Conservation (phyloP, 2,329 filamentous ascomycete species). For the Pseudogymnoascus sp. region DNA sequence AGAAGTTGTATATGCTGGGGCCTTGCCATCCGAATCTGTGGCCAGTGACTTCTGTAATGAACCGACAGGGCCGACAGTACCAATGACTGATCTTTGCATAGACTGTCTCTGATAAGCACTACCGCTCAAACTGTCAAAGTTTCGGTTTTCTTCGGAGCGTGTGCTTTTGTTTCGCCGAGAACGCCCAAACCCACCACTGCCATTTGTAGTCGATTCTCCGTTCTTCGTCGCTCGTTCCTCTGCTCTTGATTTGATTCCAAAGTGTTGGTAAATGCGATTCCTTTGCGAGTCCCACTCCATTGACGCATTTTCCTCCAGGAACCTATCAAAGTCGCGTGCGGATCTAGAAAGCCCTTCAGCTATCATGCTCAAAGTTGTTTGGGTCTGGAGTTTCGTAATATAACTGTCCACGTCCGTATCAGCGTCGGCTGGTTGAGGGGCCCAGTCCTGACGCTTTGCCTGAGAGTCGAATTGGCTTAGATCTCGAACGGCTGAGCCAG, state of each 20-base stretch:
- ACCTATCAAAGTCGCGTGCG: conserved; percentile 84
- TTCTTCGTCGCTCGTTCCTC: conserved; percentile 26
- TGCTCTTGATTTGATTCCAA: conserved; percentile 68
- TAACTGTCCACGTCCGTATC: conserved; percentile 72
- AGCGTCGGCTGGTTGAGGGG: conserved; percentile 30
- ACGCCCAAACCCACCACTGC: conserved; percentile 46
- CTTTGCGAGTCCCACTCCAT: conserved; percentile 95
- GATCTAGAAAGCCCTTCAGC: conserved; percentile 85
- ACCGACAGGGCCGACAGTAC: conserved; percentile 64
- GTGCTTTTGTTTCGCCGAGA: conserved; percentile 30
- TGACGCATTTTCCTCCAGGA: conserved; percentile 88
- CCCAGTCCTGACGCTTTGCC: conserved; percentile 39
- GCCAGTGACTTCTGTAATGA: conserved; percentile 57
- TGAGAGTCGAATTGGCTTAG: conserved; percentile 69
- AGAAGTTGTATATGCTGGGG: conserved; percentile 35
- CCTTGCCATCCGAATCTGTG: conserved; percentile 58
- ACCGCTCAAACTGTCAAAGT: conserved; percentile 46
- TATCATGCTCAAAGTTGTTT: conserved; percentile 87
- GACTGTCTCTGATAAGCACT: conserved; percentile 64
- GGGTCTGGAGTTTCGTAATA: conserved; percentile 77
- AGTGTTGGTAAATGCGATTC: conserved; percentile 90
- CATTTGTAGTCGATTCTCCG: conserved; percentile 29
- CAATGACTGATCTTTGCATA: conserved; percentile 80
- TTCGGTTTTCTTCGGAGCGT: conserved; percentile 44
- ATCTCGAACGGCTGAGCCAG: conserved; percentile 77